Evolutionary conservation across 371 early-diverging fungal species (phyloP), one percentile per base, ranked within the genome.

Genomic region (Cokeromyces recurvatus): DNA sequence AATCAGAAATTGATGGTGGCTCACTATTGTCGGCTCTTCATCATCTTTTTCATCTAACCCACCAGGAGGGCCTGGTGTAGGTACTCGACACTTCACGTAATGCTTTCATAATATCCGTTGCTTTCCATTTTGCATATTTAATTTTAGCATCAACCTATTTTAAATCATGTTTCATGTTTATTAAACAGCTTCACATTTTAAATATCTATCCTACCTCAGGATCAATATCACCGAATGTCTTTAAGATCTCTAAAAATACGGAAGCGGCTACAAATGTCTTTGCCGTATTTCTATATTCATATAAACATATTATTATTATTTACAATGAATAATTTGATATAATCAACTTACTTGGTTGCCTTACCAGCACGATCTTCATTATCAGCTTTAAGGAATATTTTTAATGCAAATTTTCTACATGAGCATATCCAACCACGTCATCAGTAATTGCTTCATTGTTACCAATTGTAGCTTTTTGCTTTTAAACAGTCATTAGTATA

Each of bases 61-160:
- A 12, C 66, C 74, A 3, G 86, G 81, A 46, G 85, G 80, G 22
- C 86, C 88, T 19, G 84, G 71, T 9, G 51, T 62, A 12, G 95
- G 92, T 7, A 42, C 53, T 17, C 89, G 77, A 5, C 95, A 71
- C 97, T 60, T 94, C 94, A n/a, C 87, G 77, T 17, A 93, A 55
- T 1, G 95, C 92, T 57, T 92, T 95, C 47, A 89, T 73, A 24
- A 98, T 95, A 54, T 95, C 93, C 0, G 90, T 79, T 3, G 96
- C 96, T 43, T 94, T 87, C 88, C 90, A 98, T 59, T 96, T 95
- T 1, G 97, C 80, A 65, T 98, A 97, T 48, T 85, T 89, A 49
- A 97, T 90, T 71, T 95, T 98, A 51, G 87, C 88, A 25, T 81
- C 72, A 9, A 85, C 71, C 83, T 89, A 53, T 17, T 50, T 14